Conservation (phyloP, 192 early-diverging fungal genomes). For the Ambispora gerdemannii region DNA sequence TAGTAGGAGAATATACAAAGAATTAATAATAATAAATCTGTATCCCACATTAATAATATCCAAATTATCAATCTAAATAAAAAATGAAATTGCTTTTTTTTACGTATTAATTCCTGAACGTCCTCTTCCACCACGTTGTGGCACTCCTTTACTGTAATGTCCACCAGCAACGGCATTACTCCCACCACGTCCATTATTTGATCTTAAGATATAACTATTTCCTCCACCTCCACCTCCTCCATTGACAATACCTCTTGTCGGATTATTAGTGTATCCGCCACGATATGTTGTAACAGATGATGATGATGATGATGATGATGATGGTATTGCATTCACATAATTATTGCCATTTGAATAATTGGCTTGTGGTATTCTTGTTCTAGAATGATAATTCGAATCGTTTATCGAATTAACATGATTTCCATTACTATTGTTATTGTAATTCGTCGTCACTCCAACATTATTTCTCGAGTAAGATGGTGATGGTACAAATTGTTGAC, state of each 20-base stretch:
- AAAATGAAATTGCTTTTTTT: too few relatives aligned
- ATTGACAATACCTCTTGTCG: too few relatives aligned
- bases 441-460: not conserved
- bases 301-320: not conserved
- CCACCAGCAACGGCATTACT: not conserved
- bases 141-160: not conserved
- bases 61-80: too few relatives aligned
- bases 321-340: not conserved
- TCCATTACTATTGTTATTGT: too few relatives aligned
- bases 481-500: not conserved
- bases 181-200: not conserved
- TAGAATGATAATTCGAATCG: not conserved
- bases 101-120: not conserved
- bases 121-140: constrained; percentile 3
- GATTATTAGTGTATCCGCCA: not conserved
- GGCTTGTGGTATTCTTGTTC: not conserved
- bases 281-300: not conserved
- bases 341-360: not conserved
- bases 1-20: too few relatives aligned
- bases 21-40: not conserved
- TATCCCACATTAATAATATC: not conserved
- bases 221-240: not conserved
- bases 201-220: not conserved
- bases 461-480: not conserved
- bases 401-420: not conserved